Conservation (phyloP, 2,329 filamentous ascomycete species). For the Aspergillus vadensis region DNA sequence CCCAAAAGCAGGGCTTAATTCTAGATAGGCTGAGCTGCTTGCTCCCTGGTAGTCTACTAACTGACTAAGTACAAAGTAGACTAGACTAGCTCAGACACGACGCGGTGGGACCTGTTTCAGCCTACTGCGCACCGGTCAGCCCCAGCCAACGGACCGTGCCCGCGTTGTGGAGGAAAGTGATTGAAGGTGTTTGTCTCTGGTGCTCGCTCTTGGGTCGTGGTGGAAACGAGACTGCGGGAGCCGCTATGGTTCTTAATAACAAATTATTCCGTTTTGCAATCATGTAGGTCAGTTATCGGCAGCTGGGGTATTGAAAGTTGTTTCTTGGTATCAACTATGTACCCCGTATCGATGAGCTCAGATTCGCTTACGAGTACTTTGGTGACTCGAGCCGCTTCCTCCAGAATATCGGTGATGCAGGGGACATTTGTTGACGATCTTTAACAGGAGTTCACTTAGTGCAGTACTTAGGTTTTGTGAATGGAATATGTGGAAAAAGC, state of each 20-base stretch:
- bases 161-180: constrained; percentile 11
- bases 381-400: neutral
- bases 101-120: constrained; percentile 13
- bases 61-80: neutral
- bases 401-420: neutral
- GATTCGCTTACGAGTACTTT: neutral
- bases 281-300: neutral
- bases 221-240: neutral
- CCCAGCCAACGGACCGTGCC: constrained; percentile 19
- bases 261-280: neutral
- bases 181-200: neutral
- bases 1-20: constrained; percentile 1
- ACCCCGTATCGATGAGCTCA: neutral
- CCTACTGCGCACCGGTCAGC: constrained; percentile 16
- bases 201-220: neutral
- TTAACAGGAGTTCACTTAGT: neutral
- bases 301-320: neutral
- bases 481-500: no score
- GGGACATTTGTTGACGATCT: neutral
- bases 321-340: neutral
- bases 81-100: neutral
- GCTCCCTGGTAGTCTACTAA: neutral
- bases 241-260: neutral
- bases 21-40: neutral
- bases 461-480: neutral